Evolutionary conservation across 106 monocot species (phyloP), one percentile per base, ranked within the genome.

Genomic region (Narthecium ossifragum): DNA sequence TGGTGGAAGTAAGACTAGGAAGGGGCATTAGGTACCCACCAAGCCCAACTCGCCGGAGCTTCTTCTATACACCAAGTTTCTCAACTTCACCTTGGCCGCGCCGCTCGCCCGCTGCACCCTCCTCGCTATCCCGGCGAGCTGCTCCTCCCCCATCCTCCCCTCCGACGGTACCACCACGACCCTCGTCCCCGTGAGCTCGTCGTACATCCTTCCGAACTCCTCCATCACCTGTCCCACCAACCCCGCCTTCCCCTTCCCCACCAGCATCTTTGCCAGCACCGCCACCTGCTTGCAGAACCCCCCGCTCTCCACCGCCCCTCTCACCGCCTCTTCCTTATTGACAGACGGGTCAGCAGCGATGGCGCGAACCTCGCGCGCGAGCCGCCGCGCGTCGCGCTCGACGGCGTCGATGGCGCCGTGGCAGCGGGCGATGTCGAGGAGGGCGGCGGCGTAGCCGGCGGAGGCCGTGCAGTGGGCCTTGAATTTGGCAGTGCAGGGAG

Each of bases 401-500:
- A 81, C 53, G 17, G 57, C 47, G 8, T 31, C 26, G 21, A 71
- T 46, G 12, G 67, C 32, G 23, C 70, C 73, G 43, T 18, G 17
- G 55, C 81, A 61, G 32, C 27, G 29, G 41, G 73, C 58, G 36
- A 63, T 70, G 63, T 85, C 85, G 4, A 81, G 73, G 27, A 85
- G 80, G 6, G 81, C 80, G 9, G 76, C 85, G 17, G 85, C 80
- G 63, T 85, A 85, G 45, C 85, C 85, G 49, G 80, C 74, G 32
- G 80, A 68, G 36, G 85, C 80, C 21, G 64, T 46, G 23, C 68
- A 34, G 62, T 64, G 58, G 9, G 6, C 31, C 1, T 40, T 26
- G 3, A 9, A 0, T 18, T 52, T 1, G 47, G 43, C 2, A 20
- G 27, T 8, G 48, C 15, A 3, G 6, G 32, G 43, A 5, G 17